phyloP scores from a whole-genome alignment of 2,329 filamentous ascomycete genomes.

The Xylariaceae sp. region DNA sequence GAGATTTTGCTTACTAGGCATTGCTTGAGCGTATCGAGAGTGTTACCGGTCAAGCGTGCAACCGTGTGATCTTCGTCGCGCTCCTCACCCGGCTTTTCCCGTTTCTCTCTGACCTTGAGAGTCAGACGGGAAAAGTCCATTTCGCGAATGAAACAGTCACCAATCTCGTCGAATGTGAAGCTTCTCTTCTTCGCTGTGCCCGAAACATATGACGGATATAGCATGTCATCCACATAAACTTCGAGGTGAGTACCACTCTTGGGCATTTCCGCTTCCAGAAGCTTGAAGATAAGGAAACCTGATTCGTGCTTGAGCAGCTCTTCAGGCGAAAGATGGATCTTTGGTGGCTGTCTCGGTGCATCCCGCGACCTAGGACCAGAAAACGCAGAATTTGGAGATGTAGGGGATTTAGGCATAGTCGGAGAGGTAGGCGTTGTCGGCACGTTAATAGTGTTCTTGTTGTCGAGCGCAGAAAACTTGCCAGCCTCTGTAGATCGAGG shows the following conservation, averaged over 20 bases:
- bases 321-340: slow-evolving; percentile 72
- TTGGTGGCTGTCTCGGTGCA: slow-evolving; percentile 57
- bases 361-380: slow-evolving; percentile 44
- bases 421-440: slow-evolving; percentile 31
- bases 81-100: slow-evolving; percentile 66
- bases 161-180: slow-evolving; percentile 82
- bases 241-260: slow-evolving; percentile 75
- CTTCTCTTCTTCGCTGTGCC: slow-evolving; percentile 66
- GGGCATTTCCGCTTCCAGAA: slow-evolving; percentile 83
- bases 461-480: slow-evolving; percentile 38
- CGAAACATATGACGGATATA: slow-evolving; percentile 83
- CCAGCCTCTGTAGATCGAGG: slow-evolving; percentile 35
- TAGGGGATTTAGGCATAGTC: slow-evolving; percentile 38
- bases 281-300: slow-evolving; percentile 88
- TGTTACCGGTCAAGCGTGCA: slow-evolving; percentile 79
- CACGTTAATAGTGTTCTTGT: slow-evolving; percentile 22
- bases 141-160: slow-evolving; percentile 93
- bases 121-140: slow-evolving; percentile 95
- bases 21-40: slow-evolving; percentile 80
- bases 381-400: slow-evolving; percentile 27
- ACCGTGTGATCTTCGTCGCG: slow-evolving; percentile 67
- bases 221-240: slow-evolving; percentile 89
- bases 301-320: slow-evolving; percentile 84
- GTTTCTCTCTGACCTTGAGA: slow-evolving; percentile 76
- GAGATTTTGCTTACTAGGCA: slow-evolving; percentile 60